Base-by-base conservation (phyloP, 108 stramenopile genomes). In the Mayamaea pseudoterrestris region DNA sequence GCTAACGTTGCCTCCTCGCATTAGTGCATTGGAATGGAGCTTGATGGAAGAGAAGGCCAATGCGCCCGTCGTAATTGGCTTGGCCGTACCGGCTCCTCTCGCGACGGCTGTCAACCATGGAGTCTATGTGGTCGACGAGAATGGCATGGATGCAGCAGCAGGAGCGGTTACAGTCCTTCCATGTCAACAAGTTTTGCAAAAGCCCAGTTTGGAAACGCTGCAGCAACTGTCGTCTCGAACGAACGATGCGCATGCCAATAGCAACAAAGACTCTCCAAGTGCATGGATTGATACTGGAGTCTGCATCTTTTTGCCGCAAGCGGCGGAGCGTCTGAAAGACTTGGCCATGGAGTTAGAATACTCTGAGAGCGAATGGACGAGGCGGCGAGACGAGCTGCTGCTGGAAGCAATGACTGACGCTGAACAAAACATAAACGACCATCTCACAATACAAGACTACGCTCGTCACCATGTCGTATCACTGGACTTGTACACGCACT, bases 241-340 rank as follows among this genome's bases (percentile, higher is more conserved):
- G 27, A 48, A 41, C 27, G n/a, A 68, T 8, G 55, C 43, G 21
- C 6, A 30, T 11, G 51, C 28, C 28, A n/a, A n/a, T n/a, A n/a
- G n/a, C n/a, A n/a, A n/a, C n/a, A n/a, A n/a, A n/a, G n/a, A n/a
- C n/a, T n/a, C n/a, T n/a, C n/a, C n/a, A n/a, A 27, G 26, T 24
- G 86, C 86, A 24, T 88, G 80, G 80, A 88, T 88, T 53, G 86
- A 88, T 50, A 80, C 73, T 5, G 86, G 86, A 3, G 65, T 88
- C 7, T 56, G 83, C 35, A 52, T 66, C 13, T 80, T 88, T 46
- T 55, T 73, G 9, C 86, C 86, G 0, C 37, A 55, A 18, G 76
- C 74, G 3, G 73, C 72, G 27, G 14, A 44, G 18, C 43, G 47
- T 11, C 45, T 87, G 36, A 30, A 35, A 7, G 48, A 54, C 5